A percentile compares a stretch with the other conserved stretches of the same genome.
These are phyloP conservation scores for Arthrinium phaeospermum DNA, from an alignment of 2,329 filamentous ascomycete species.

Conservation along the genomic window DNA sequence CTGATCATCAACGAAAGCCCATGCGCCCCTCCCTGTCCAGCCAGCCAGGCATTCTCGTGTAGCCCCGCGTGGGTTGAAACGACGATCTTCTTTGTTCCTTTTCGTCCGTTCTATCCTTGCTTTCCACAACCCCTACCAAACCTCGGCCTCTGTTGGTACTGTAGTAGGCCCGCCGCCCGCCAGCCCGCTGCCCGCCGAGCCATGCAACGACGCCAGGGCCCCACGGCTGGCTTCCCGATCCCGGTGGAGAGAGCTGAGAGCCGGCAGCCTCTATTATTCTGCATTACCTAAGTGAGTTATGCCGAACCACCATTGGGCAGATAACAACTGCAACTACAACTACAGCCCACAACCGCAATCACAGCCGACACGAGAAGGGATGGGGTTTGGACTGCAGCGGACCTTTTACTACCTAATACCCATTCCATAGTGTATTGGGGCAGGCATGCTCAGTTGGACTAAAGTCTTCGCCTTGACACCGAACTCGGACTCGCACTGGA, in stretches of 20 bases:
- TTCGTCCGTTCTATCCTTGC: neutral
- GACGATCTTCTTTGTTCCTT: neutral
- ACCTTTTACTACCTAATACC: neutral
- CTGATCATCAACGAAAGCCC: conserved; percentile 9
- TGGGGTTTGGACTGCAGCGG: neutral
- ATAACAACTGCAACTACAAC: no score
- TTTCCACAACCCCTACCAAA: conserved; percentile 1
- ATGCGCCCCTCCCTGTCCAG: neutral
- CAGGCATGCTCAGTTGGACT: neutral
- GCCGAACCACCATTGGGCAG: neutral
- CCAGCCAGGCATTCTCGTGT: neutral
- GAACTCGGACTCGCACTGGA: neutral
- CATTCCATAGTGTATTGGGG: neutral
- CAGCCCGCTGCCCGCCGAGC: neutral
- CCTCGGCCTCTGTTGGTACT: neutral
- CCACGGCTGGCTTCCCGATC: neutral
- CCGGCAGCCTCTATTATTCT: conserved; percentile 1
- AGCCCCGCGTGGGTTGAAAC: conserved; percentile 10
- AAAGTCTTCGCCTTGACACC: neutral
- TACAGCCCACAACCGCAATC: no score
- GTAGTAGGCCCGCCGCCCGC: neutral
- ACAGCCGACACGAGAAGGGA: neutral
- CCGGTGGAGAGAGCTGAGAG: neutral
- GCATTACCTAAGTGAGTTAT: neutral
- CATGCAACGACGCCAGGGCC: neutral